Conservation (phyloP, 768 basidiomycete species). For the Lyophyllum decastes region DNA sequence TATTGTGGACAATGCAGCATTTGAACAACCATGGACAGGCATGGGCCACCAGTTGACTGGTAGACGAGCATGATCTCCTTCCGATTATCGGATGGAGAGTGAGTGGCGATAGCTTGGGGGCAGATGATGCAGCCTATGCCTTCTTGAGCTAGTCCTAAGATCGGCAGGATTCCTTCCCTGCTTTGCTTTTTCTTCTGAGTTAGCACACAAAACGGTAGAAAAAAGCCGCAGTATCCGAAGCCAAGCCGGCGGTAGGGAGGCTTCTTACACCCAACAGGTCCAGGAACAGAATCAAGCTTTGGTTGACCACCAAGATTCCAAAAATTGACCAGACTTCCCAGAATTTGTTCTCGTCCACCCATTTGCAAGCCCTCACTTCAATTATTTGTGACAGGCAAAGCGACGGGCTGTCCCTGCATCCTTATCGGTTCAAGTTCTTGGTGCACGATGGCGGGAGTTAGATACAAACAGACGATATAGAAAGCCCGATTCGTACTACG, state of each 20-base stretch:
- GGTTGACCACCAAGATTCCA: neutral
- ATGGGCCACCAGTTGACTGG: neutral
- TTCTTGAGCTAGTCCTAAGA: neutral
- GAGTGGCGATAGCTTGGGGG: neutral
- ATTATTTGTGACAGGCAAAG: neutral
- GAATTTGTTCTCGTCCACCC: too few species aligned
- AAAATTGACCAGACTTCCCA: too few species aligned
- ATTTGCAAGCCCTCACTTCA: too few species aligned
- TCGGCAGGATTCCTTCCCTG: neutral
- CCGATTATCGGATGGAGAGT: neutral
- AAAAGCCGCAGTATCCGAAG: neutral
- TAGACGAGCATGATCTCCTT: neutral
- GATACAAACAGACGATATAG: neutral
- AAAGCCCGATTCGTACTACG: neutral
- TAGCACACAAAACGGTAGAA: neutral
- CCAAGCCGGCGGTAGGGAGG: neutral
- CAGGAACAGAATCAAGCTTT: neutral
- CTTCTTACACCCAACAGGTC: neutral
- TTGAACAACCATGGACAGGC: too few species aligned
- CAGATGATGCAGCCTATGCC: neutral
- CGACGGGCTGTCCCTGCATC: neutral
- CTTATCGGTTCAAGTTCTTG: too few species aligned
- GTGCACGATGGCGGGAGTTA: neutral
- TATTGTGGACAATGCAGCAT: slow-evolving; percentile 6
- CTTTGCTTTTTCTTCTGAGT: too few species aligned